Base-by-base conservation (phyloP, 1,284 basidiomycete species). In the Meira miltonrushii region DNA sequence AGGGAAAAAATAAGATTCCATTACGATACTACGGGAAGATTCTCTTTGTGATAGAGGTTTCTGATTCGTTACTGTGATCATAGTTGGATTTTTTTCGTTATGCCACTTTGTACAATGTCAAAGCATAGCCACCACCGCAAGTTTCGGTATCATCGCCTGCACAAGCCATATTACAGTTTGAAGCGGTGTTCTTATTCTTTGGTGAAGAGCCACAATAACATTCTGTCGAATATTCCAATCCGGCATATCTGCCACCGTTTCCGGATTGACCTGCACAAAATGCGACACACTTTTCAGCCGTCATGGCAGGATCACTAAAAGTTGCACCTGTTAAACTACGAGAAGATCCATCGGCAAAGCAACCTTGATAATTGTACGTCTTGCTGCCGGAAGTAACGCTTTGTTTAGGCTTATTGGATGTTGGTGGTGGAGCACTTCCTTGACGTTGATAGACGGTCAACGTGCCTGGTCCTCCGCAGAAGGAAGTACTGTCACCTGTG, bases 351-450 rank as follows among this genome's bases (percentile, higher is more conserved):
- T 48, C 46, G 23, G 46, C 25, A 48, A 9, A 48, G 12, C 46
- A 48, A 17, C 17, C 46, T 48, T 48, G 46, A 25, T 48, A 48
- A 21, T 48, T 48, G 17, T 17, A 48, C 5, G 25, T 23, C 12
- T 48, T 48, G 4, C 5, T 23, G 21, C 25, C 23, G 5, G 46
- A 48, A 13, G 46, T 48, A 5, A 23, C 25, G 13, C 17, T 23
- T n/a, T 23, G 17, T 15, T 19, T 25, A 5, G 25, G 12, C 12
- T 21, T 23, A 12, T 21, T 25, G 17, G 46, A 23, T 5, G 46
- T 48, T 13, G 46, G 46, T 9, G 46, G 46, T 48, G 46, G 46
- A 21, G 46, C 46, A 7, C 12, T 48, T 21, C 46, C 46, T 13
- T 12, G 17, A 21, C 17, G 12, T 48, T 48, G 46, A 48, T 48